Evolutionary conservation across 2,329 filamentous ascomycete species (phyloP).

Genomic region (Apiospora arundinis): DNA sequence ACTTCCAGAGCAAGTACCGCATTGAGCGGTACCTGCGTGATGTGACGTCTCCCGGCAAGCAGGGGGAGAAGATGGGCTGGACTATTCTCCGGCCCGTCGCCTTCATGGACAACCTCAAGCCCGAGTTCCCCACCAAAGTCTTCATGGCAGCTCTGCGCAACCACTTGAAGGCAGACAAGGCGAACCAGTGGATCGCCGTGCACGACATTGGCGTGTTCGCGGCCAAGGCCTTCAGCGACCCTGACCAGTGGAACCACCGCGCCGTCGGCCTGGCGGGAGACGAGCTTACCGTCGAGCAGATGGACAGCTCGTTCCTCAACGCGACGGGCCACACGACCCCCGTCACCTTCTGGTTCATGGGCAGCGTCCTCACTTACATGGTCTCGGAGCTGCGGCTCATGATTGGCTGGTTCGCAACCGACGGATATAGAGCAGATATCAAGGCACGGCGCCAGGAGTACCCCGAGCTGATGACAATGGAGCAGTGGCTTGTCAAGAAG

Average conservation of each 20-base stretch:
- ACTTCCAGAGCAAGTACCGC: conserved; percentile 66
- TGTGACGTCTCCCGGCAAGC: conserved; percentile 42
- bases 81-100: conserved; percentile 67
- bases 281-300: conserved; percentile 46
- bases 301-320: conserved; percentile 36
- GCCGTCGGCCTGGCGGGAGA: conserved; percentile 46
- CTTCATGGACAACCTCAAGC: conserved; percentile 63
- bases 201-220: conserved; percentile 54
- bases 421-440: conserved; percentile 43
- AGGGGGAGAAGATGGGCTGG: conserved; percentile 56
- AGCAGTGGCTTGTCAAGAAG: conserved; percentile 40
- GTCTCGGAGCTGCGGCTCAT: conserved; percentile 36
- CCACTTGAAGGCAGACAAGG: conserved; percentile 38
- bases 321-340: conserved; percentile 38
- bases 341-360: conserved; percentile 38
- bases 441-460: conserved; percentile 37
- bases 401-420: conserved; percentile 42
- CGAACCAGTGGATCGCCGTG: conserved; percentile 49
- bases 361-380: conserved; percentile 38
- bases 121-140: conserved; percentile 43
- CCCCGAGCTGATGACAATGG: conserved; percentile 41
- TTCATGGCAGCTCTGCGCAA: conserved; percentile 44
- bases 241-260: conserved; percentile 43
- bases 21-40: conserved; percentile 68
- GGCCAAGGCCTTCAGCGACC: conserved; percentile 48